phyloP scores from a whole-genome alignment of 2,329 filamentous ascomycete genomes.

The Microascus cirrosus region DNA sequence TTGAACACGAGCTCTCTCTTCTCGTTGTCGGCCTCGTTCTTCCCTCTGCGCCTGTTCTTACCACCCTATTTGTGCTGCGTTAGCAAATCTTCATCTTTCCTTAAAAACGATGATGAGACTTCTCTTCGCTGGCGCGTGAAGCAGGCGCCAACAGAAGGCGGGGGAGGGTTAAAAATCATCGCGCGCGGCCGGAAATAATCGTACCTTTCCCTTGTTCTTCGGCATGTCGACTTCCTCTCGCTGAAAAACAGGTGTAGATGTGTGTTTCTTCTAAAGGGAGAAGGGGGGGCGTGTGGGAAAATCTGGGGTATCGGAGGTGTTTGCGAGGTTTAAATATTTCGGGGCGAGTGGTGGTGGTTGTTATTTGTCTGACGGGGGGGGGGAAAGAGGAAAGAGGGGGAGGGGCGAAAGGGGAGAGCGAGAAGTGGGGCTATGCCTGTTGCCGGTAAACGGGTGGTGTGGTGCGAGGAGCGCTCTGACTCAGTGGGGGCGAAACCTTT shows the following conservation, averaged over 20 bases:
- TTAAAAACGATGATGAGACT: neutral
- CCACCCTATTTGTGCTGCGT: slow-evolving; percentile 56
- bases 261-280: neutral
- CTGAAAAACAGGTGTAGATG: neutral
- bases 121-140: neutral
- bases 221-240: slow-evolving; percentile 58
- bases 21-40: slow-evolving; percentile 99
- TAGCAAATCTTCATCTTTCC: neutral
- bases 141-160: neutral
- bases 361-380: neutral
- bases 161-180: slow-evolving; percentile 1
- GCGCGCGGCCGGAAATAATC: slow-evolving; percentile 13
- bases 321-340: neutral
- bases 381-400: neutral
- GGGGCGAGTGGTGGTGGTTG: neutral
- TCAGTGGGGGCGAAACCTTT: neutral
- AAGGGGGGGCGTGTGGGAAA: neutral
- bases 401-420: neutral
- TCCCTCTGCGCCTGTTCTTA: slow-evolving; percentile 96
- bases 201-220: slow-evolving; percentile 99
- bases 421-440: neutral
- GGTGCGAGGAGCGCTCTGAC: neutral
- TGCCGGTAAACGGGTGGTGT: neutral
- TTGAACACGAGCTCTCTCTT: slow-evolving; percentile 99
- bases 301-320: neutral